Conservation (phyloP, 805 yeast genomes). For the Wickerhamiella bombiphila region DNA sequence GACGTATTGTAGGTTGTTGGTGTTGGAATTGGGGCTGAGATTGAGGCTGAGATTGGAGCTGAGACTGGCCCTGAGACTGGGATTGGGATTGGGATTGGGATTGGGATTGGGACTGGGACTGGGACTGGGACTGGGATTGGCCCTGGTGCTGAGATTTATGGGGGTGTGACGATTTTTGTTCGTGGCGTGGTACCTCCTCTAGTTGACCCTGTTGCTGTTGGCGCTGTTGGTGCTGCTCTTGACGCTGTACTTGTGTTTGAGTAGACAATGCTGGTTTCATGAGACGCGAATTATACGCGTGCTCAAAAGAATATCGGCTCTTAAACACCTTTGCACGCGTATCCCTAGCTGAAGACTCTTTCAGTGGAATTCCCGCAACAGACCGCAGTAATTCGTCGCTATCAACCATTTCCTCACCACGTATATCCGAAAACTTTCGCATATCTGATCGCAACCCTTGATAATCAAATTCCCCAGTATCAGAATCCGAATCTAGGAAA, state of each 20-base stretch:
- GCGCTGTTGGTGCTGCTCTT: not conserved
- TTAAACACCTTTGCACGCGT: constrained; percentile 7
- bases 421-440: too few species aligned
- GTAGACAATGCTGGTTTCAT: not conserved
- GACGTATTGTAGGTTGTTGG: not conserved
- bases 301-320: constrained; percentile 22
- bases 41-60: too few species aligned
- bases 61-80: not conserved
- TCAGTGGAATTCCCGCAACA: not conserved
- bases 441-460: too few species aligned
- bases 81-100: not conserved
- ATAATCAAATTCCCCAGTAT: too few species aligned
- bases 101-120: not conserved
- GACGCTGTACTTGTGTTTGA: not conserved
- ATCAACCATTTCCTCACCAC: too few species aligned
- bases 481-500: not conserved
- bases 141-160: too few species aligned
- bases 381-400: not conserved
- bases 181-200: not conserved
- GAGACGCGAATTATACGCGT: constrained; percentile 16
- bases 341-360: not conserved
- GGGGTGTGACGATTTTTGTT: too few species aligned
- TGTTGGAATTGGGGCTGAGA: not conserved
- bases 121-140: not conserved
- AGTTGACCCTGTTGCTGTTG: not conserved